Evolutionary conservation across 164 flowering plant species (phyloP).

Genomic region (Litsea cubeba): DNA sequence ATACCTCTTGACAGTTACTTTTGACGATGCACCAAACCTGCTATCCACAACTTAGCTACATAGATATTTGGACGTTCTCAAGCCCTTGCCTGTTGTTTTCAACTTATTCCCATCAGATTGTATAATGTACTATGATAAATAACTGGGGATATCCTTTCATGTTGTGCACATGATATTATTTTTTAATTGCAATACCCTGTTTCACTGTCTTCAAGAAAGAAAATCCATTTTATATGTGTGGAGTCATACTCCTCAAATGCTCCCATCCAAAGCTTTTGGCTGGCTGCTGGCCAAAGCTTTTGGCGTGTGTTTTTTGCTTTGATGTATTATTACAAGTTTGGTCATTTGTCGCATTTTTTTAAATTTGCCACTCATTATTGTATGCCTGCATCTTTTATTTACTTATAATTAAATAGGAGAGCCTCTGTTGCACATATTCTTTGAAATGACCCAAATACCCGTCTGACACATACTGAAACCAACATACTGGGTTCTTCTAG

Average conservation of each 20-base stretch:
- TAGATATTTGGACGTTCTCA: background rate
- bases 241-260: background rate
- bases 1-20: too few relatives aligned
- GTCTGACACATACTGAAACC: too few relatives aligned
- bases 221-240: background rate
- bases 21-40: too few relatives aligned
- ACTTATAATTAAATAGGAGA: too few relatives aligned
- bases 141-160: background rate
- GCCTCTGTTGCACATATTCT: too few relatives aligned
- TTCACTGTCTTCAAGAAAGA: background rate
- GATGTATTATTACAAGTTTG: background rate
- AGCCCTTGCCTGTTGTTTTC: background rate
- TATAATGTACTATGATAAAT: background rate
- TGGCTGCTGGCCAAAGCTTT: background rate
- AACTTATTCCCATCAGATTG: background rate
- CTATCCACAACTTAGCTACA: background rate
- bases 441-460: too few relatives aligned
- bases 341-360: too few relatives aligned
- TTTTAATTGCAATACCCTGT: too few relatives aligned
- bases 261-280: background rate
- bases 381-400: too few relatives aligned
- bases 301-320: too few relatives aligned
- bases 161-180: background rate
- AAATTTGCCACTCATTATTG: too few relatives aligned
- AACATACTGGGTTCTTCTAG: too few relatives aligned